Conservation (phyloP, 1,284 basidiomycete species). For the Cystobasidiaceae sp. region DNA sequence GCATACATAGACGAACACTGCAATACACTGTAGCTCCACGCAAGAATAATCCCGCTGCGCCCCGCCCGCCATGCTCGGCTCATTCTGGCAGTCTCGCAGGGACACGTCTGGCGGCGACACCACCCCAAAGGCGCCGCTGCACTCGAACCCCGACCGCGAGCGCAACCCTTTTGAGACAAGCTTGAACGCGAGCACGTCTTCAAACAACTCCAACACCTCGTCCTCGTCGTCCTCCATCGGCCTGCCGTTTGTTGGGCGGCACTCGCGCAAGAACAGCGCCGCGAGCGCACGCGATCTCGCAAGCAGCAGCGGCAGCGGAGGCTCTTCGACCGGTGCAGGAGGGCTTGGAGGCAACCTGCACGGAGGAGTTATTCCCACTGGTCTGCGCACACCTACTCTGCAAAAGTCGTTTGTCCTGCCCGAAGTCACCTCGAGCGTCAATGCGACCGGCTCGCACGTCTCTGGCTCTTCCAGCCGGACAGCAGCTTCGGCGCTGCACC, state of each 20-base stretch:
- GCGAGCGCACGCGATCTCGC: too few species aligned
- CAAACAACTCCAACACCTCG: too few species aligned
- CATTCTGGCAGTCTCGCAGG: conserved; percentile 16
- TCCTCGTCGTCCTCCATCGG: neutral
- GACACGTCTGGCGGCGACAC: conserved; percentile 20
- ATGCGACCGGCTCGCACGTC: conserved; percentile 8
- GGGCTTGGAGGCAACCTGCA: too few species aligned
- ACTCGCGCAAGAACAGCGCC: conserved; percentile 28
- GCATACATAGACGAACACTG: too few species aligned
- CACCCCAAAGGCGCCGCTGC: conserved; percentile 16
- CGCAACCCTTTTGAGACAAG: conserved; percentile 24
- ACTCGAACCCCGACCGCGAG: conserved; percentile 12
- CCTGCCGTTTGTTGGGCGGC: neutral
- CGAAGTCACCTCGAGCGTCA: neutral
- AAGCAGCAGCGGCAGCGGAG: too few species aligned
- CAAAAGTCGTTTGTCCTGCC: conserved; percentile 23
- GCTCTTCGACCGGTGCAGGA: too few species aligned
- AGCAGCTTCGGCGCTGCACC: conserved; percentile 18
- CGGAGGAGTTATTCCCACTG: too few species aligned
- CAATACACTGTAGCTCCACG: neutral
- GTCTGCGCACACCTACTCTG: conserved; percentile 27
- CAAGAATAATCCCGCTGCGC: neutral
- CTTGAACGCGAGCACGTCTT: too few species aligned
- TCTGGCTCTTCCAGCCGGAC: neutral
- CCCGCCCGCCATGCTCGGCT: conserved; percentile 18